Conservation (phyloP, 2,329 filamentous ascomycete genomes). For the Scedosporium dehoogii region DNA sequence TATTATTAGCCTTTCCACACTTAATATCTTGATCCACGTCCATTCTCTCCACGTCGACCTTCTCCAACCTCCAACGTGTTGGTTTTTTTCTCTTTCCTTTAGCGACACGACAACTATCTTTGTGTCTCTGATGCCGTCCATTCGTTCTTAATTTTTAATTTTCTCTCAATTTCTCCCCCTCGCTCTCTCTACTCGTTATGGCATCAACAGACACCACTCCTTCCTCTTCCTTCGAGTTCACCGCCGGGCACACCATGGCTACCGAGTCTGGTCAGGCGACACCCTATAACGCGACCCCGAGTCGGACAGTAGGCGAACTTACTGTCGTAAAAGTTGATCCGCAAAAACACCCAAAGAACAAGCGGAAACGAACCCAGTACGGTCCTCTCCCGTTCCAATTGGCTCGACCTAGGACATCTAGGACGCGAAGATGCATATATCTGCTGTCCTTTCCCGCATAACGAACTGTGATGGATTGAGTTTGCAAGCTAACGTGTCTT, state of each 20-base stretch:
- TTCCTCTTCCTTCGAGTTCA: conserved; percentile 3
- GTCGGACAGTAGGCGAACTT: conserved; percentile 5
- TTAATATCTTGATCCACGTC: not conserved
- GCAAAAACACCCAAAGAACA: conserved; percentile 12
- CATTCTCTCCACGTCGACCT: not conserved
- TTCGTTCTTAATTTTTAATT: conserved; percentile 2
- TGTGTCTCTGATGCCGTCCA: conserved; percentile 3
- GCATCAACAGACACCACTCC: conserved; percentile 2
- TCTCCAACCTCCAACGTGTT: not conserved
- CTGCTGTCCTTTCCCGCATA: too few relatives aligned
- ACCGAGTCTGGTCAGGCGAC: not conserved
- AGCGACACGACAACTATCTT: not conserved
- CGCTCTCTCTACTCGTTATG: not conserved
- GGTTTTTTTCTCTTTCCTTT: not conserved
- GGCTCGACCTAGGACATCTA: not conserved
- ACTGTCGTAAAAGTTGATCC: conserved; percentile 12
- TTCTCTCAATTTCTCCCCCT: not conserved
- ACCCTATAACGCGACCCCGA: not conserved
- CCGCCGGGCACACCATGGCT: not conserved
- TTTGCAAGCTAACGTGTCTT: not conserved
- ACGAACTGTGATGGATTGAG: not conserved
- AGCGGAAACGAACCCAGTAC: conserved; percentile 12
- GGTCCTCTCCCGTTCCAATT: not conserved
- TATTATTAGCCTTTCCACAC: not conserved
- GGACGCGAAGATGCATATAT: not conserved